Conservation (phyloP, 306 rosid species). For the Lotus japonicus region DNA sequence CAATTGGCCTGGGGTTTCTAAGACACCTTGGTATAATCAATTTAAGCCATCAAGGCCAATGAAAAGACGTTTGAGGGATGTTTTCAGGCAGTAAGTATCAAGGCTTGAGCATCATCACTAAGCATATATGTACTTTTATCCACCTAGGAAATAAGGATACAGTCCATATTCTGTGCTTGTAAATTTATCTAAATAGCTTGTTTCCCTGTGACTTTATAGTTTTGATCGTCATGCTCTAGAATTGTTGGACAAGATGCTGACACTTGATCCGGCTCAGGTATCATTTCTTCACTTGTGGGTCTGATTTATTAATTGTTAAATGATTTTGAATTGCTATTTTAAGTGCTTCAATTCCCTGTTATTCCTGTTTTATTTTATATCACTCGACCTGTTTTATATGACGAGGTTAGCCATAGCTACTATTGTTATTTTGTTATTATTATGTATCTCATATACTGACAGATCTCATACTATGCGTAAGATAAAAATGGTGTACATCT, state of each 20-base stretch:
- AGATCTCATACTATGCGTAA: neutral
- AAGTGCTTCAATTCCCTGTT: neutral
- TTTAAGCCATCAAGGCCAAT: constrained; percentile 58
- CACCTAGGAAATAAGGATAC: neutral
- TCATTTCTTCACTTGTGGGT: neutral
- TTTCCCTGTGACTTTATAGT: constrained; percentile 22
- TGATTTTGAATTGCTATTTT: neutral
- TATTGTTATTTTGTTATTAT: too few relatives aligned
- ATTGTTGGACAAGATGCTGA: constrained; percentile 56
- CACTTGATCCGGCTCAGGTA: constrained; percentile 74
- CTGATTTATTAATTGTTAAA: constrained; percentile 2
- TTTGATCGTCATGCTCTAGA: constrained; percentile 66
- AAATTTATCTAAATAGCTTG: neutral
- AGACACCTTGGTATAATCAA: constrained; percentile 53
- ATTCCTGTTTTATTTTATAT: too few relatives aligned
- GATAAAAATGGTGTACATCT: neutral
- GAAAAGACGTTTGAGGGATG: constrained; percentile 65
- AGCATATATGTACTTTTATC: neutral
- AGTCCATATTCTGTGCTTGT: neutral
- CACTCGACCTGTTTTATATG: too few relatives aligned
- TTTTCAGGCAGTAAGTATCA: constrained; percentile 48
- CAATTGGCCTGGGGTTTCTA: constrained; percentile 71
- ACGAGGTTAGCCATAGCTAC: too few relatives aligned
- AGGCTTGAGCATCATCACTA: neutral
- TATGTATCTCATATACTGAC: neutral